Percentiles rank a stretch among this genome's conserved stretches.
Evolutionary conservation across 2,329 filamentous ascomycete species (phyloP).

Genomic region (Orbilia brochopaga): DNA sequence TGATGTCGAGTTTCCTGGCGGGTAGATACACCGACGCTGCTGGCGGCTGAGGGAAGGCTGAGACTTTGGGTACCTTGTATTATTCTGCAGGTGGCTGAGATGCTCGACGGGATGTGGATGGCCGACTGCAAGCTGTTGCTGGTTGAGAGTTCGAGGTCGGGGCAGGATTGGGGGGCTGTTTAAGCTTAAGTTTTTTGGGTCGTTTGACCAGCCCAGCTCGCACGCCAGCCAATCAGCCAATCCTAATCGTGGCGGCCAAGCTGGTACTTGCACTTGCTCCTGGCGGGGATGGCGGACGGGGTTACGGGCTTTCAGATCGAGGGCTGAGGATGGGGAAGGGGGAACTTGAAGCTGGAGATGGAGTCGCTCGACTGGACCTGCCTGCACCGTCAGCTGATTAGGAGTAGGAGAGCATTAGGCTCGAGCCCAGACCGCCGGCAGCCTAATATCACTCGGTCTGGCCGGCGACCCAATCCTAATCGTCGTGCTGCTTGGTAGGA

Average conservation of each 20-base stretch:
- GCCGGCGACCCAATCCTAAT: too few relatives aligned
- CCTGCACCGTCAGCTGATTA: not conserved
- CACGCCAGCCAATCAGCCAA: constrained; percentile 39
- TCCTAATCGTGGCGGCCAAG: constrained; percentile 16
- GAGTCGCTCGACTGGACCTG: constrained; percentile 1
- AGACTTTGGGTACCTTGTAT: not conserved
- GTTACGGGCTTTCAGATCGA: not conserved
- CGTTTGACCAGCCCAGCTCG: constrained; percentile 28
- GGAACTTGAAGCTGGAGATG: not conserved
- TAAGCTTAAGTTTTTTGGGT: constrained; percentile 51
- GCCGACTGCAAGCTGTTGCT: not conserved
- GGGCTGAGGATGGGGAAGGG: not conserved
- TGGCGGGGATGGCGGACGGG: not conserved
- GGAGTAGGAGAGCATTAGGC: not conserved
- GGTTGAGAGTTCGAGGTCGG: constrained; percentile 16
- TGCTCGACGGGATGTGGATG: constrained; percentile 31
- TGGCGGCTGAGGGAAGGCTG: not conserved
- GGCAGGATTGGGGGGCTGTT: constrained; percentile 11
- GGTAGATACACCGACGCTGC: constrained; percentile 22
- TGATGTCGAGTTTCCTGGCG: constrained; percentile 3
- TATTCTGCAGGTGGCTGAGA: constrained; percentile 11
- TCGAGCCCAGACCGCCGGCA: not conserved
- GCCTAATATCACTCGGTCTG: not conserved
- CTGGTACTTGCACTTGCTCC: too few relatives aligned
- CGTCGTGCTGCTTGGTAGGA: too few relatives aligned